A percentile compares a stretch with the other conserved stretches of the same genome.
These are phyloP conservation scores for Metschnikowia cerradonensis DNA, from an alignment of 805 yeast species.

Conservation along the genomic window DNA sequence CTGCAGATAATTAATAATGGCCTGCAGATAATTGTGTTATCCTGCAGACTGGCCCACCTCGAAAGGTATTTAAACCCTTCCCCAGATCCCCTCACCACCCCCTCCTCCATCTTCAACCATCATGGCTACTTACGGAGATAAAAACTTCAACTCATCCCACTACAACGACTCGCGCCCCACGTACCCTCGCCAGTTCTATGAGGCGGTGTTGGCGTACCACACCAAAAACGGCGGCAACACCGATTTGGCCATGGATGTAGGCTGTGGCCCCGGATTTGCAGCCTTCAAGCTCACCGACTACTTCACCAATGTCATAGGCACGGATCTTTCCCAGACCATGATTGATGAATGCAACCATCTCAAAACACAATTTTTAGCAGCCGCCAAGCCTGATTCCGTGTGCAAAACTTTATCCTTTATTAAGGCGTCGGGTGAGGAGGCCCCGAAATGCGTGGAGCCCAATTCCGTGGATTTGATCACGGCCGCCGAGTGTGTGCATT, in stretches of 20 bases:
- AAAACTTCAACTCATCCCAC: slow-evolving; percentile 45
- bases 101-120: too few relatives aligned
- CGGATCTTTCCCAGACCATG: slow-evolving; percentile 61
- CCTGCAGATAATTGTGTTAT: too few relatives aligned
- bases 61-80: too few relatives aligned
- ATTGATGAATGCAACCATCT: slow-evolving; percentile 27
- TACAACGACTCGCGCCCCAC: slow-evolving; percentile 64
- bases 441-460: slow-evolving; percentile 19
- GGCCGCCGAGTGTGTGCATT: slow-evolving; percentile 85
- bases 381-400: neutral
- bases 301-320: slow-evolving; percentile 54
- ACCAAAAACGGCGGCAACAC: slow-evolving; percentile 20
- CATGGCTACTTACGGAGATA: slow-evolving; percentile 60
- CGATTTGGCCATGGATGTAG: slow-evolving; percentile 58
- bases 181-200: slow-evolving; percentile 53
- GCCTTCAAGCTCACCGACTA: slow-evolving; percentile 46
- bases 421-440: slow-evolving; percentile 25
- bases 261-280: slow-evolving; percentile 80
- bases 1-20: too few relatives aligned
- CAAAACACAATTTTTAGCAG: slow-evolving; percentile 13
- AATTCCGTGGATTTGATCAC: slow-evolving; percentile 58
- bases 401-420: slow-evolving; percentile 17
- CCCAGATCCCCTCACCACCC: too few relatives aligned
- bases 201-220: slow-evolving; percentile 41
- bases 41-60: too few relatives aligned